phyloP scores from a whole-genome alignment of 2,329 filamentous ascomycete genomes.

The Aspergillus pseudoterreus region DNA sequence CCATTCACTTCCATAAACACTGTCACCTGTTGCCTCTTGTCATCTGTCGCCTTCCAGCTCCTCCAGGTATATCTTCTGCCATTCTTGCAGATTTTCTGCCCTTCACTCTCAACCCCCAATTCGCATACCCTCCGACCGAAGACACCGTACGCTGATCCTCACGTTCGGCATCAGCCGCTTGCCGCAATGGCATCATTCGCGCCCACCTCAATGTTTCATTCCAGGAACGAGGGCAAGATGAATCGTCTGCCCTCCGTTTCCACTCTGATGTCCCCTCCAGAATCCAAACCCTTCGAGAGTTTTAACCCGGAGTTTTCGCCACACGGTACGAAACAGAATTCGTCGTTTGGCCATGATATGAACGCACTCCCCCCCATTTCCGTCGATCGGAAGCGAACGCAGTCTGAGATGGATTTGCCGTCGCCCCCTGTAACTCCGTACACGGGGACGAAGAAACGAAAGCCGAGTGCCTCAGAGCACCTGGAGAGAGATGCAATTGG shows the following conservation, averaged over 20 bases:
- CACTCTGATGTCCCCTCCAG: conserved; percentile 46
- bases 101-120: background rate
- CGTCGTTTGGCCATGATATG: conserved; percentile 26
- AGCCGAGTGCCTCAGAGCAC: conserved; percentile 30
- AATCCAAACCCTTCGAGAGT: conserved; percentile 50
- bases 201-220: conserved; percentile 18
- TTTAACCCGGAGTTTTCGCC: conserved; percentile 32
- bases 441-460: conserved; percentile 38
- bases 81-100: background rate
- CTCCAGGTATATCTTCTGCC: background rate
- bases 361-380: conserved; percentile 39
- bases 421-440: conserved; percentile 47
- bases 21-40: conserved; percentile 1
- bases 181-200: conserved; percentile 26
- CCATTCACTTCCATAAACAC: conserved; percentile 22
- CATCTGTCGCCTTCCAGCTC: background rate
- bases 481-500: conserved; percentile 26
- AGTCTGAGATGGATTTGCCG: conserved; percentile 42
- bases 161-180: background rate
- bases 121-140: background rate
- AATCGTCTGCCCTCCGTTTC: conserved; percentile 41
- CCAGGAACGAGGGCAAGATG: conserved; percentile 32
- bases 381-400: conserved; percentile 38
- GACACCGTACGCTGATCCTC: background rate
- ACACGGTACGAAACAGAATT: conserved; percentile 26